Base-by-base conservation (phyloP, 495 filamentous ascomycete genomes). In the Massariosphaeria phaeospora region DNA sequence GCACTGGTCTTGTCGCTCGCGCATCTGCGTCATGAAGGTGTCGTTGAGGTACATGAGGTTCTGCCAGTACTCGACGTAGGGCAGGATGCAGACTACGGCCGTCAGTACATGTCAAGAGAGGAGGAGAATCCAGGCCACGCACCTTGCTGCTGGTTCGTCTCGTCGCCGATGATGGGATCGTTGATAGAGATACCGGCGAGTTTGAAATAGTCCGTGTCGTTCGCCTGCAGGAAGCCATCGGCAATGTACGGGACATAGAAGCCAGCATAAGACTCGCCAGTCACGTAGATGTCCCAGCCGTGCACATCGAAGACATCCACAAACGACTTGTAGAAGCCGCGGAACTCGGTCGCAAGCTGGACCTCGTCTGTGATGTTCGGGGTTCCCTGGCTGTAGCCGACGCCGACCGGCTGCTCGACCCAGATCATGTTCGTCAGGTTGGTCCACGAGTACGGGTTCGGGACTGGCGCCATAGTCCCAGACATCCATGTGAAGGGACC, bases 201-300 rank as follows among this genome's bases (percentile, higher is more conserved):
- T 59, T 89, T 75, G 65, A 80, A 88, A 62, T 88, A 84, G 1
- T 62, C 72, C 1, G 69, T 82, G 63, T 93, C 77, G 15, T 88
- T 80, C 35, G 72, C 73, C 49, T 86, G 77, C 60, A 91, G 71
- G 75, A 93, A 85, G 8, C 81, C 83, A 59, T 79, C 76, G 0
- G 86, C 82, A 42, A 94, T 84, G 62, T 91, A 94, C 0, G 88
- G 85, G 31, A 89, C 82, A 59, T 91, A 94, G 50, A 75, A 74
- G 4, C 88, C 88, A 18, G 84, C 86, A 63, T 88, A 63, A 11
- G 39, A 48, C 33, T 63, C 61, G 15, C 61, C 61, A 8, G 61
- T 63, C 85, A 35, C 78, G 58, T 84, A 89, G 1, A 87, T 76
- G 55, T 82, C 83, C 55, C 74, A 77, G 8, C 73, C 70, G 15